These are phyloP conservation scores for Cercospora berteroae DNA, from an alignment of 2,329 filamentous ascomycete species.

Conservation along the genomic window DNA sequence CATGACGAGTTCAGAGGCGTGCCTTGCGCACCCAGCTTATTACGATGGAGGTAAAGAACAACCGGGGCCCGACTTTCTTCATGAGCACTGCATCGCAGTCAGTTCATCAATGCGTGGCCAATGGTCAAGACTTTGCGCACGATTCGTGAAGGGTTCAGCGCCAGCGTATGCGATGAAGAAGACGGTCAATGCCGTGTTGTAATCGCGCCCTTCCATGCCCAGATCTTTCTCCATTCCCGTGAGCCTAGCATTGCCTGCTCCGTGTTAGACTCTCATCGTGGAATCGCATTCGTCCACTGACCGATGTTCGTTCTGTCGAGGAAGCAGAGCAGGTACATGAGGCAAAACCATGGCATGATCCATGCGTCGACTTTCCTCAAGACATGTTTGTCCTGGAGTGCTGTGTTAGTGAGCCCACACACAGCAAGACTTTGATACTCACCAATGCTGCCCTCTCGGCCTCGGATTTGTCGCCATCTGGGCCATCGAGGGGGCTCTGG, in stretches of 20 bases:
- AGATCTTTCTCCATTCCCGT: slow-evolving; percentile 58
- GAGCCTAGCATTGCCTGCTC: slow-evolving; percentile 60
- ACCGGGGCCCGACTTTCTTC: slow-evolving; percentile 68
- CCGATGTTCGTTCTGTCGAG: slow-evolving; percentile 38
- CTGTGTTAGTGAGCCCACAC: not conserved
- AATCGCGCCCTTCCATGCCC: slow-evolving; percentile 61
- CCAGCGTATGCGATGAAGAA: slow-evolving; percentile 85
- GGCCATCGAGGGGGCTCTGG: slow-evolving; percentile 9
- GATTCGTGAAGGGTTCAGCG: slow-evolving; percentile 74
- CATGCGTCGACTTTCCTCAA: slow-evolving; percentile 53
- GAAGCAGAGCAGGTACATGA: slow-evolving; percentile 57
- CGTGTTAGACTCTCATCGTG: not conserved
- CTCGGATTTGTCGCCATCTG: slow-evolving; percentile 17
- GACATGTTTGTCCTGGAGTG: slow-evolving; percentile 46
- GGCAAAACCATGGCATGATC: slow-evolving; percentile 52
- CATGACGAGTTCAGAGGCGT: not conserved
- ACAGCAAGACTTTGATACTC: not conserved
- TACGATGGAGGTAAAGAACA: slow-evolving; percentile 77
- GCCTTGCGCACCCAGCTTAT: slow-evolving; percentile 52
- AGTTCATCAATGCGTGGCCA: not conserved
- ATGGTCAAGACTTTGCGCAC: not conserved
- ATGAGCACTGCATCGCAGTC: slow-evolving; percentile 55
- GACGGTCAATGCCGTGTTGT: slow-evolving; percentile 73
- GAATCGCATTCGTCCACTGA: slow-evolving; percentile 42
- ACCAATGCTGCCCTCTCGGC: slow-evolving; percentile 11